Percentiles rank a stretch among this genome's conserved stretches.
These are phyloP conservation scores for Astrothelium subdiscretum DNA, from an alignment of 495 filamentous ascomycete species.

Conservation along the genomic window DNA sequence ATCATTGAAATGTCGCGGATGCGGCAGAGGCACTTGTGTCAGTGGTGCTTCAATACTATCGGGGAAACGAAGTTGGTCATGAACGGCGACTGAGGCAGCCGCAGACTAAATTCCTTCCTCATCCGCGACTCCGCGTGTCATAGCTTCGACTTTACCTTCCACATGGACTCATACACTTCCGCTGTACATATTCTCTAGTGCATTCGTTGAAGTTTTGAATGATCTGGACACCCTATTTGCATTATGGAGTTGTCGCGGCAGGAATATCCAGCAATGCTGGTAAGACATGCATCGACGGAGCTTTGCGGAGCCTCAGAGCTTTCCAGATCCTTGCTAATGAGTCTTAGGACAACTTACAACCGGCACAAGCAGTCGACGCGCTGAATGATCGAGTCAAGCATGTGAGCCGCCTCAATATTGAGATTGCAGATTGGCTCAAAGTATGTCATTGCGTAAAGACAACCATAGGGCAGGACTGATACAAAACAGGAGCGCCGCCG, in stretches of 20 bases:
- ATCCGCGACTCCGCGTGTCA: background rate
- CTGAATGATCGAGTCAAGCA: constrained; percentile 81
- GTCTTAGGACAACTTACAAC: constrained; percentile 65
- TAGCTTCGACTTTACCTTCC: background rate
- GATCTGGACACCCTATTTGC: background rate
- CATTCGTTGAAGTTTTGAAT: background rate
- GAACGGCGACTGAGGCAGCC: background rate
- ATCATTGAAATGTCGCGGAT: background rate
- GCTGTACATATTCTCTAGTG: background rate
- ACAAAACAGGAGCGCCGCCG: constrained; percentile 69
- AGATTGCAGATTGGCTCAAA: constrained; percentile 96
- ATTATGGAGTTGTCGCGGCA: constrained; percentile 72
- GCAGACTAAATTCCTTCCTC: background rate
- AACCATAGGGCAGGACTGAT: background rate
- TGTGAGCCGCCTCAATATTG: constrained; percentile 73
- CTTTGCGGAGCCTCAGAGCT: constrained; percentile 6
- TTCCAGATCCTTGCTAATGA: background rate
- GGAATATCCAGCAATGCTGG: constrained; percentile 93
- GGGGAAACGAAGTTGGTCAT: background rate
- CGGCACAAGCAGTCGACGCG: constrained; percentile 69
- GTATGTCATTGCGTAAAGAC: constrained; percentile 38
- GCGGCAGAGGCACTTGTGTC: background rate
- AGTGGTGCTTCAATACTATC: too few species aligned
- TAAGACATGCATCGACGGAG: constrained; percentile 36
- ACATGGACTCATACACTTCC: background rate